Conservation (phyloP, 495 filamentous ascomycete genomes). For the Neurospora sp. region DNA sequence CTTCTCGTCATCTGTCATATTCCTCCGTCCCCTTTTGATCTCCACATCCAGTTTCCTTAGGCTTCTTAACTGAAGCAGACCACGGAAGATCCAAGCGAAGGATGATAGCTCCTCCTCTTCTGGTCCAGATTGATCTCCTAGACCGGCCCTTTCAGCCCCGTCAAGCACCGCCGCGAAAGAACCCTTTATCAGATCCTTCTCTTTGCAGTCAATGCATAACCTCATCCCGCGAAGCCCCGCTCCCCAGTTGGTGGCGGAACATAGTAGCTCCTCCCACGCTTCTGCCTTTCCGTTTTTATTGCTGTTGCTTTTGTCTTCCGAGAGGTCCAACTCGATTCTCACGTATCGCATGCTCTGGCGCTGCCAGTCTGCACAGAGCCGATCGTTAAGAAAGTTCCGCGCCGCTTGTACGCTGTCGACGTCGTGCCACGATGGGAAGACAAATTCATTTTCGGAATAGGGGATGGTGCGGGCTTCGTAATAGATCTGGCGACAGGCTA, state of each 20-base stretch:
- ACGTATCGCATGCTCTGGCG: slow-evolving; percentile 21
- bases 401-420: slow-evolving; percentile 7
- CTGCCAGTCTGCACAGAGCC: slow-evolving; percentile 19
- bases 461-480: slow-evolving; percentile 20
- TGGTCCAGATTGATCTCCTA: background rate
- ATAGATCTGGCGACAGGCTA: slow-evolving; percentile 23
- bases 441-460: slow-evolving; percentile 29
- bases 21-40: background rate
- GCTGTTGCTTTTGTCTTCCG: background rate
- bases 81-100: slow-evolving; percentile 5
- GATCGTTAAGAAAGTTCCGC: slow-evolving; percentile 7
- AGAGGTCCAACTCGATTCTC: slow-evolving; percentile 16
- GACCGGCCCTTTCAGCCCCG: background rate
- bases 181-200: background rate
- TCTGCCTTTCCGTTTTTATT: background rate
- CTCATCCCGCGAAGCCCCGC: slow-evolving; percentile 17
- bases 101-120: background rate
- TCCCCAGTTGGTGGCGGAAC: slow-evolving; percentile 13
- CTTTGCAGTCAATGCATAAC: slow-evolving; percentile 4
- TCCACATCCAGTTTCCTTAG: slow-evolving; percentile 12
- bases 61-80: background rate
- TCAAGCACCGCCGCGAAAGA: background rate
- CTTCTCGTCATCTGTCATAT: background rate
- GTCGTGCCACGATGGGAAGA: slow-evolving; percentile 24
- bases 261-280: slow-evolving; percentile 23